Conservation (phyloP, 768 basidiomycete species). For the Auricularia sp. region DNA sequence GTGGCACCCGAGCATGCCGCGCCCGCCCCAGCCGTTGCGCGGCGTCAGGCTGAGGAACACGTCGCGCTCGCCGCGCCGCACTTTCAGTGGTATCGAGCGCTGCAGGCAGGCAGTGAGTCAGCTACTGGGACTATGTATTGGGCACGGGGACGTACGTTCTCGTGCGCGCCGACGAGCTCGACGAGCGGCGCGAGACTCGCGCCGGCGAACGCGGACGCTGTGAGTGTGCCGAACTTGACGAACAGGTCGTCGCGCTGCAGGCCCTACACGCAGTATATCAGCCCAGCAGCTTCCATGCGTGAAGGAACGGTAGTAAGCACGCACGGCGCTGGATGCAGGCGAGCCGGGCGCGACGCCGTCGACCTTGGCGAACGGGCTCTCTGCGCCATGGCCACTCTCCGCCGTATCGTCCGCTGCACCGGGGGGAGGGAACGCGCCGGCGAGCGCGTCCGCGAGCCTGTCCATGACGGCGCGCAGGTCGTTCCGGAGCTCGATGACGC, state of each 20-base stretch:
- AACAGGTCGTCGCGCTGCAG: conserved; percentile 61
- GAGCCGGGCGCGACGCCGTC: conserved; percentile 71
- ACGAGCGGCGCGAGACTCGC: conserved; percentile 60
- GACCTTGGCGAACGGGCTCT: conserved; percentile 65
- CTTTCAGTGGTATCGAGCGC: conserved; percentile 49
- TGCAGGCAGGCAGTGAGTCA: conserved; percentile 21
- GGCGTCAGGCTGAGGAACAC: conserved; percentile 54
- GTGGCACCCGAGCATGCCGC: conserved; percentile 78
- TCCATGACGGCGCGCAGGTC: conserved; percentile 60
- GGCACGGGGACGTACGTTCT: conserved; percentile 51
- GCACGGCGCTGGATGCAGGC: conserved; percentile 76
- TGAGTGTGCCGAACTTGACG: conserved; percentile 61
- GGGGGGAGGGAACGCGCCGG: conserved; percentile 52
- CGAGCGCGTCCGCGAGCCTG: conserved; percentile 56
- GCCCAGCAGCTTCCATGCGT: conserved; percentile 9
- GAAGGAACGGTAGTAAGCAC: conserved; percentile 17
- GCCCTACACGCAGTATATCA: conserved; percentile 34
- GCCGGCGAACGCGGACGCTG: conserved; percentile 39
- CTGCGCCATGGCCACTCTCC: conserved; percentile 10
- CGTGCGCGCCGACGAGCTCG: conserved; percentile 60
- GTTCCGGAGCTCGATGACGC: conserved; percentile 74
- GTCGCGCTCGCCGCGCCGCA: conserved; percentile 40
- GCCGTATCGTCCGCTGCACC: conserved; percentile 10
- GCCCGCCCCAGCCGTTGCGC: conserved; percentile 73
- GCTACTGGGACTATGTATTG: conserved; percentile 2